These are phyloP conservation scores for Dactylellina drechsleri DNA, from an alignment of 2,329 filamentous ascomycete genomes.

Conservation along the genomic window DNA sequence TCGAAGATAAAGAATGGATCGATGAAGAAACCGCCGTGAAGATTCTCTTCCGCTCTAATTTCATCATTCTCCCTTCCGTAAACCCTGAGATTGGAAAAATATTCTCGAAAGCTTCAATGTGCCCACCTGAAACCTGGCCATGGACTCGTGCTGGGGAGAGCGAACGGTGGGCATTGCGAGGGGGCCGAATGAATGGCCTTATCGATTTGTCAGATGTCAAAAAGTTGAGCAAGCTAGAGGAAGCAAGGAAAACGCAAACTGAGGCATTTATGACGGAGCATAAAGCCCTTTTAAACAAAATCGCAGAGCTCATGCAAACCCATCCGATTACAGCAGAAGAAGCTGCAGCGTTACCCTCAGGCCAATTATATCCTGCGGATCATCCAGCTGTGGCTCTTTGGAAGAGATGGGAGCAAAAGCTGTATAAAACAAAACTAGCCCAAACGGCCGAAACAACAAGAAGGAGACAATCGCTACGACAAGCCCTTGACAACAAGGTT, in stretches of 20 bases:
- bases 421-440: background rate
- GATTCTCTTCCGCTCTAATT: conserved; percentile 36
- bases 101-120: conserved; percentile 2
- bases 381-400: conserved; percentile 24
- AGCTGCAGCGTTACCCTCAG: background rate
- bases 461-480: background rate
- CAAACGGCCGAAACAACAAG: background rate
- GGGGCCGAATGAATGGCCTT: conserved; percentile 36
- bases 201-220: conserved; percentile 21
- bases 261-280: conserved; percentile 22
- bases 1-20: conserved; percentile 48
- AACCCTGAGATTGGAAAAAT: conserved; percentile 15
- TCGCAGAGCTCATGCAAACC: background rate
- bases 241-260: conserved; percentile 9
- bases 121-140: background rate
- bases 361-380: conserved; percentile 24
- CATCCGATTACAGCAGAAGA: conserved; percentile 15
- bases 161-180: conserved; percentile 28
- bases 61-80: conserved; percentile 28
- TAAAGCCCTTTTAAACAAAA: background rate
- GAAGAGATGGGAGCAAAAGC: background rate
- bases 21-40: conserved; percentile 40
- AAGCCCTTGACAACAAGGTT: conserved; percentile 4
- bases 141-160: background rate
- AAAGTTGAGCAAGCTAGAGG: conserved; percentile 2